These are phyloP conservation scores for Bocquillonia castaneifolia DNA, from an alignment of 441 rosid genomes.

Conservation along the genomic window DNA sequence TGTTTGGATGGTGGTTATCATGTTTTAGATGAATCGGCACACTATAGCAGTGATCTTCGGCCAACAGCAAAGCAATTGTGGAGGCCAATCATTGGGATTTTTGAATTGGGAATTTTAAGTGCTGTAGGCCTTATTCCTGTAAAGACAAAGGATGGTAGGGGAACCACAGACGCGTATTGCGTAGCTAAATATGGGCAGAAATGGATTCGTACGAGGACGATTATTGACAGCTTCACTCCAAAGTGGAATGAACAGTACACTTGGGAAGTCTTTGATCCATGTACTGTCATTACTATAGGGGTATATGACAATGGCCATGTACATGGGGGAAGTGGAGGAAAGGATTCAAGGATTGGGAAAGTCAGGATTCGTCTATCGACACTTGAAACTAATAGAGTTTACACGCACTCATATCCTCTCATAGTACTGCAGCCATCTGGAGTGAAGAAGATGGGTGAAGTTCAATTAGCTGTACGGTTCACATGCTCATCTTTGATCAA, in stretches of 20 bases:
- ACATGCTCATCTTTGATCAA: slow-evolving; percentile 65
- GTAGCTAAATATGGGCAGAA: slow-evolving; percentile 94
- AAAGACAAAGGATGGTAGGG: slow-evolving; percentile 74
- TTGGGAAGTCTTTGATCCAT: slow-evolving; percentile 91
- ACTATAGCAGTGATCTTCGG: slow-evolving; percentile 77
- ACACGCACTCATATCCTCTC: slow-evolving; percentile 89
- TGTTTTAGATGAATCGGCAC: slow-evolving; percentile 93
- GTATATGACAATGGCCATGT: slow-evolving; percentile 78
- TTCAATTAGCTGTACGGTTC: slow-evolving; percentile 82
- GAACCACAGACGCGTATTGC: slow-evolving; percentile 82
- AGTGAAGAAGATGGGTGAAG: slow-evolving; percentile 74
- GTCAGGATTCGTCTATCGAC: slow-evolving; percentile 85
- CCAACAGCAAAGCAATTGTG: slow-evolving; percentile 88
- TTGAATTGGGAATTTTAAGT: slow-evolving; percentile 72
- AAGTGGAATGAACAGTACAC: slow-evolving; percentile 92
- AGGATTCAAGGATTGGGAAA: slow-evolving; percentile 72
- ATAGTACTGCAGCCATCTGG: slow-evolving; percentile 67
- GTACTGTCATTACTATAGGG: slow-evolving; percentile 79
- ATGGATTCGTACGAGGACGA: slow-evolving; percentile 86
- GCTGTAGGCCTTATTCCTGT: slow-evolving; percentile 71
- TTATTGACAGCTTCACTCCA: slow-evolving; percentile 63
- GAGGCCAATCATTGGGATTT: slow-evolving; percentile 69
- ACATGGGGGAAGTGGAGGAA: slow-evolving; percentile 34
- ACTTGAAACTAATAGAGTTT: slow-evolving; percentile 74
- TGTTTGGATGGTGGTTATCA: slow-evolving; percentile 90